Conservation (phyloP, 2,329 filamentous ascomycete species). For the Arthroderma sp. region DNA sequence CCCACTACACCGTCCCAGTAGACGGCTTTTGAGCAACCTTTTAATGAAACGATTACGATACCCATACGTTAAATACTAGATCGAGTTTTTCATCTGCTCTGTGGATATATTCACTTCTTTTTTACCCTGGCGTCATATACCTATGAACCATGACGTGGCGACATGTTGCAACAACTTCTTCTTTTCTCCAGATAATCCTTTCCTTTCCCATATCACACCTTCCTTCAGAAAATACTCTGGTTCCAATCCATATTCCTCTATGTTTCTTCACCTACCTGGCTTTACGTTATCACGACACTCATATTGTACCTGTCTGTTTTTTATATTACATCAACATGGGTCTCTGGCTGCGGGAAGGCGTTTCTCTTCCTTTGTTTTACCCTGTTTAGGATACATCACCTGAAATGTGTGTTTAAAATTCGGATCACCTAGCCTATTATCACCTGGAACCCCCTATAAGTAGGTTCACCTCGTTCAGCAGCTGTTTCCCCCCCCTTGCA, state of each 20-base stretch:
- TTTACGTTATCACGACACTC: background rate
- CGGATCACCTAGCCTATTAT: background rate
- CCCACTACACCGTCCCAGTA: conserved; percentile 4
- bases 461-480: background rate
- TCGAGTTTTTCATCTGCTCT: conserved; percentile 3
- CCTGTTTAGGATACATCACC: background rate
- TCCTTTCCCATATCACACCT: background rate
- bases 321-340: background rate
- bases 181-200: background rate
- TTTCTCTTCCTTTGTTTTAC: background rate
- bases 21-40: conserved; percentile 11
- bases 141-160: background rate
- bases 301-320: background rate
- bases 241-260: background rate
- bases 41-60: conserved; percentile 36
- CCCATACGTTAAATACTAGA: conserved; percentile 31
- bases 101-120: conserved; percentile 1
- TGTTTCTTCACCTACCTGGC: background rate
- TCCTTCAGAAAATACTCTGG: background rate
- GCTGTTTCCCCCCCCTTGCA: background rate
- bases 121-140: background rate
- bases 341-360: background rate
- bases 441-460: background rate
- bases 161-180: background rate
- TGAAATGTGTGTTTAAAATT: background rate